Evolutionary conservation across 352 stramenopile genomes (phyloP), one percentile per base, ranked within the genome.

Genomic region (Globisporangium radiosum): DNA sequence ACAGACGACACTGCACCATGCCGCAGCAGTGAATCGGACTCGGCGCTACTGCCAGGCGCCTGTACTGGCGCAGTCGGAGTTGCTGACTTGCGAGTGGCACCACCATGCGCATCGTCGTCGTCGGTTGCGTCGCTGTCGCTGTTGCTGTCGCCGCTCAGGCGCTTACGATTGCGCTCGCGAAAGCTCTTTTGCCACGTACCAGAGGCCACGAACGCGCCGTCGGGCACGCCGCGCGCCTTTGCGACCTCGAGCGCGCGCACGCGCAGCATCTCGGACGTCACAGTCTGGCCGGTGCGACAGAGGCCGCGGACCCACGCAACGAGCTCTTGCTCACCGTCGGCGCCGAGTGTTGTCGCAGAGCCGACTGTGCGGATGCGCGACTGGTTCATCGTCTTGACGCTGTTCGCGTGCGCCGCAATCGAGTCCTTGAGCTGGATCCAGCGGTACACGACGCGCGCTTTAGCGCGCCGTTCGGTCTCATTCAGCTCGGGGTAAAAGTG

Each of bases 181-280:
- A 62, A 62, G 49, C 57, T 56, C 43, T 62, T 62, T 50, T 62
- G 57, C 57, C 57, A 62, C 14, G 57, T 57, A 3, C 57, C 50
- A 33, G 57, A 62, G 3, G 57, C 57, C 4, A 42, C 57, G 13
- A 62, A 62, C 40, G 57, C 48, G 3, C 57, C 57, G 7, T 56
- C 57, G 0, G 57, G 57, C 9, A 62, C 57, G 5, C 39, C 43
- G 11, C 57, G 48, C 19, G 42, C 49, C 13, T 51, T 56, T 14
- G 57, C 57, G 40, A 62, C 49, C 44, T 52, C 49, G 17, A 62
- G 33, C 14, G 57, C 57, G 7, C 33, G 47, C 1, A 14, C n/a
- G 25, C 57, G 57, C 17, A 62, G 57, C 40, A 57, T 57, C 57
- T 62, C 57, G 39, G 48, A 47, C 17, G 57, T 57, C n/a, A 62